Conservation (phyloP, 2,329 filamentous ascomycete species). For the Pestalotiopsis sp. region DNA sequence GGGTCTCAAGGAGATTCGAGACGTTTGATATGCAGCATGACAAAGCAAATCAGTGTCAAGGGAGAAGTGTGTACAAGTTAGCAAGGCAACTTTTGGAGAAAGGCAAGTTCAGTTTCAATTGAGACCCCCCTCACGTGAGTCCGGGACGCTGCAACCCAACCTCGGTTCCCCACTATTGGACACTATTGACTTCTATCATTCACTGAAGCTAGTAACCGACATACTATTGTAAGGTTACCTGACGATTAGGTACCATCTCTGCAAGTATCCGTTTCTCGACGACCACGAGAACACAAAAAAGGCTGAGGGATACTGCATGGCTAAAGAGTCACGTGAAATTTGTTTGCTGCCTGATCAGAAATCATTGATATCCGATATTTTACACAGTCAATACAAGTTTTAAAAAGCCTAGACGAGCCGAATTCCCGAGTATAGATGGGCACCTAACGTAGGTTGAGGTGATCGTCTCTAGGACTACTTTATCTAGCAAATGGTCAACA, state of each 20-base stretch:
- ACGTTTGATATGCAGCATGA: neutral
- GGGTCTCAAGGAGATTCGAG: neutral
- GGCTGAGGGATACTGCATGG: neutral
- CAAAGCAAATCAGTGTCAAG: neutral
- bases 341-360: neutral
- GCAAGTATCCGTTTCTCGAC: slow-evolving; percentile 1
- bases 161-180: neutral
- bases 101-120: neutral
- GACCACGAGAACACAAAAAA: neutral
- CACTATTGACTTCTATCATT: too few relatives aligned
- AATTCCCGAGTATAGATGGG: neutral
- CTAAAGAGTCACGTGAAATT: neutral
- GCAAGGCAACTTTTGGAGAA: neutral
- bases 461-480: neutral
- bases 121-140: neutral
- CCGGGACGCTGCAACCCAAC: neutral
- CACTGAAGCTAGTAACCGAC: too few relatives aligned
- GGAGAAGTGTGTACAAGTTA: neutral
- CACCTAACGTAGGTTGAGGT: neutral
- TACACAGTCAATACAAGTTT: neutral
- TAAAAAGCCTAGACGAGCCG: neutral
- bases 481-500: neutral
- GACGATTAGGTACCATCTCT: neutral
- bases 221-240: too few relatives aligned
- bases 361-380: neutral